These are phyloP conservation scores for Amesomyces nigricolor DNA, from an alignment of 2,329 filamentous ascomycete genomes.

Conservation along the genomic window DNA sequence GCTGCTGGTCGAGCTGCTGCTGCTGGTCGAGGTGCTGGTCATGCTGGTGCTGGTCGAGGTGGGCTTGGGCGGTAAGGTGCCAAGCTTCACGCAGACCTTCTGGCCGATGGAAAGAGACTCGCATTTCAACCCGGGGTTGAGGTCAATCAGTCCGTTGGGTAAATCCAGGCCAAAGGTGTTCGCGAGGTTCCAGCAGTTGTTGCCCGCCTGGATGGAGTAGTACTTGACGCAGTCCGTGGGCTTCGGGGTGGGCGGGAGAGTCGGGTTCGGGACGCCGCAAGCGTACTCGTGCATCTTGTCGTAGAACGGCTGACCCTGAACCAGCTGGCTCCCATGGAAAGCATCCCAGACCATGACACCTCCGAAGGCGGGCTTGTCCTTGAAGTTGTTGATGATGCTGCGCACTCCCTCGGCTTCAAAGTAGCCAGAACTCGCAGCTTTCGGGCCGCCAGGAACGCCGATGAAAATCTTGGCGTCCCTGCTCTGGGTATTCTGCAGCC, in stretches of 20 bases:
- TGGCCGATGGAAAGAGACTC: slow-evolving; percentile 1
- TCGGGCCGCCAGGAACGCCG: slow-evolving; percentile 32
- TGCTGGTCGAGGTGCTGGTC: slow-evolving; percentile 8
- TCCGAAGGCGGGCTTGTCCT: slow-evolving; percentile 28
- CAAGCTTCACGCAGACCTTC: slow-evolving; percentile 17
- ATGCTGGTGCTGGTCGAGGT: slow-evolving; percentile 10
- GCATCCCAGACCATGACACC: slow-evolving; percentile 35
- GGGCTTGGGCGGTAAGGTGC: slow-evolving; percentile 3
- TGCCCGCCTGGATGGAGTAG: slow-evolving; percentile 15
- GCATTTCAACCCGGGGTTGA: slow-evolving; percentile 17
- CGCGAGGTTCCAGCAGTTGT: slow-evolving; percentile 19
- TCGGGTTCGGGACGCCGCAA: slow-evolving; percentile 10
- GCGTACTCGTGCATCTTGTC: slow-evolving; percentile 24
- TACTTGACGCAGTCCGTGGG: slow-evolving; percentile 17
- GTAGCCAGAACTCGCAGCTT: slow-evolving; percentile 28
- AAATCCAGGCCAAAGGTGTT: slow-evolving; percentile 9
- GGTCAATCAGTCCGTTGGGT: slow-evolving; percentile 5
- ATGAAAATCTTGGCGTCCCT: slow-evolving; percentile 35
- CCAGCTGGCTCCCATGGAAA: slow-evolving; percentile 21
- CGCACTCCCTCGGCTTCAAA: slow-evolving; percentile 19
- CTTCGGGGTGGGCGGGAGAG: slow-evolving; percentile 12
- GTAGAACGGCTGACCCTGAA: slow-evolving; percentile 23
- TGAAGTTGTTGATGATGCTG: slow-evolving; percentile 25
- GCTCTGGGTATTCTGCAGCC: slow-evolving; percentile 31
- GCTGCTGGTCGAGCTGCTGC: slow-evolving; percentile 3